Conservation (phyloP, 139 green algal species). For the Volvox africanus region DNA sequence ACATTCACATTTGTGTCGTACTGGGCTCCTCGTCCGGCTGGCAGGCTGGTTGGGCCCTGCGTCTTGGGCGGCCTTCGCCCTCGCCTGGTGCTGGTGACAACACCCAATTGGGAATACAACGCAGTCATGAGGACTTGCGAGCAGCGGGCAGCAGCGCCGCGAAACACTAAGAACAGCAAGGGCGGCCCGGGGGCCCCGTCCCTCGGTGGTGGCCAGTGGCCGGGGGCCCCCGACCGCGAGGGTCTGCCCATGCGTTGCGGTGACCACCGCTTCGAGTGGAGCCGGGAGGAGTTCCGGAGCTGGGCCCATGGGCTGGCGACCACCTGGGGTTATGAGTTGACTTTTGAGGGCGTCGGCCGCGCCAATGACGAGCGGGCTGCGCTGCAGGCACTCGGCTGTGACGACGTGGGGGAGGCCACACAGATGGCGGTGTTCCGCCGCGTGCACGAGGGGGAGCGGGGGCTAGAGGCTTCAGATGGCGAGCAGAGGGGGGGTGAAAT, state of each 20-base stretch:
- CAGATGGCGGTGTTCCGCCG: conserved; percentile 55
- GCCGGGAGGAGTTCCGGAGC: conserved; percentile 63
- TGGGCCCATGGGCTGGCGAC: conserved; percentile 56
- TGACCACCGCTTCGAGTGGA: conserved; percentile 83
- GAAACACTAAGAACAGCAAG: no score
- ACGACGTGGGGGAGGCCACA: conserved; percentile 13
- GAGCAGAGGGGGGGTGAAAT: neutral
- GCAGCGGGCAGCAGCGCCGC: neutral
- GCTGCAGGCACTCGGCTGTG: neutral
- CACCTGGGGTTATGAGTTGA: conserved; percentile 63
- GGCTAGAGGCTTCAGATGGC: neutral
- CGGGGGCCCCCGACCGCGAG: conserved; percentile 50
- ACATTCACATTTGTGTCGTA: neutral
- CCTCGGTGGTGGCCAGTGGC: conserved; percentile 14
- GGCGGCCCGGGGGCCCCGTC: neutral
- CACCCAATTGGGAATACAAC: conserved; percentile 84
- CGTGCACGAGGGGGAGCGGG: neutral
- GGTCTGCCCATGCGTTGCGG: conserved; percentile 64
- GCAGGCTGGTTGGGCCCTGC: conserved; percentile 57
- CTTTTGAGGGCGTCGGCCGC: conserved; percentile 23
- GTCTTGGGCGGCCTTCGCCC: conserved; percentile 69
- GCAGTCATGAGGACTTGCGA: conserved; percentile 40
- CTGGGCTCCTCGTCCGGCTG: no score
- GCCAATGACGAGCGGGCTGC: conserved; percentile 12
- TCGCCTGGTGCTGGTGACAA: conserved; percentile 68